Conservation (phyloP, 2,329 filamentous ascomycete genomes). For the Aspergillus costaricaensis region DNA sequence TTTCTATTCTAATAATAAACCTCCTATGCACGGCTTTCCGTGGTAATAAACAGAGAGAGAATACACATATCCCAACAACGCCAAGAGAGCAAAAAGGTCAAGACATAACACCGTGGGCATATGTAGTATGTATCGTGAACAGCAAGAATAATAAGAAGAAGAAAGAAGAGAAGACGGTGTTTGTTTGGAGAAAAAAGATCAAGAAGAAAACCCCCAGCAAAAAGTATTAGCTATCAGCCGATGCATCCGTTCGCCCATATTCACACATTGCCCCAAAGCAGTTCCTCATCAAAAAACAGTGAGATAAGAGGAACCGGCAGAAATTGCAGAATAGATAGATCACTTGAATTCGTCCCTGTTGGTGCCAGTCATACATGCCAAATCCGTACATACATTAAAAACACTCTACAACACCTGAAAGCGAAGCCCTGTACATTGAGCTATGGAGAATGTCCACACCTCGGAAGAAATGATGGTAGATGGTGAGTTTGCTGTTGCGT, state of each 20-base stretch:
- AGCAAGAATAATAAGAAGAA: background rate
- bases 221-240: slow-evolving; percentile 2
- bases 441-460: background rate
- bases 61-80: background rate
- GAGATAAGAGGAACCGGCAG: slow-evolving; percentile 2
- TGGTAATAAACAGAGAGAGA: background rate
- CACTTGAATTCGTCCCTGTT: slow-evolving; percentile 14
- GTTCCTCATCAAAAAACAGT: background rate
- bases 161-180: background rate
- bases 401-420: slow-evolving; percentile 21
- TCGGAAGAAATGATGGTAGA: background rate
- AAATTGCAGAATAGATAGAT: slow-evolving; percentile 16
- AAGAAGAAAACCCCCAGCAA: slow-evolving; percentile 7
- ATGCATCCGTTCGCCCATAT: slow-evolving; percentile 17
- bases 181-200: slow-evolving; percentile 3
- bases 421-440: slow-evolving; percentile 19
- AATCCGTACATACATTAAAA: slow-evolving; percentile 25
- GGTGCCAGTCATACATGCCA: slow-evolving; percentile 25
- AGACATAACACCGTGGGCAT: background rate
- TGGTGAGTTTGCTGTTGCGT: slow-evolving; percentile 3
- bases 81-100: background rate
- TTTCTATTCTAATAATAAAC: background rate
- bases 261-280: slow-evolving; percentile 17
- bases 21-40: background rate
- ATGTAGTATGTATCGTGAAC: background rate